Evolutionary conservation across 768 basidiomycete genomes (phyloP).

Genomic region (Boletus fagicola): DNA sequence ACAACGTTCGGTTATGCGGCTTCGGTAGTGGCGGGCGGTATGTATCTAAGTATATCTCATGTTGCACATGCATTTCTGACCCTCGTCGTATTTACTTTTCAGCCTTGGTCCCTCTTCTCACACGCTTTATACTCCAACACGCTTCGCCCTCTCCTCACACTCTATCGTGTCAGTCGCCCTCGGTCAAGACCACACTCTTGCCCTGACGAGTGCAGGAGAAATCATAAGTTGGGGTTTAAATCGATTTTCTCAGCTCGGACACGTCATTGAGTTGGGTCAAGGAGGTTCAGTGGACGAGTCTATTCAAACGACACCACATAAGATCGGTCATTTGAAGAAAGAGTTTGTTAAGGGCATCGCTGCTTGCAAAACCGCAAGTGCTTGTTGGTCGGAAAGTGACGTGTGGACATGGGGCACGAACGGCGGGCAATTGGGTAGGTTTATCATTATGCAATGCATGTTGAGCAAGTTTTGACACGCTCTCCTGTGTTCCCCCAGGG

Average conservation of each 20-base stretch:
- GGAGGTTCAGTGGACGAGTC: conserved; percentile 59
- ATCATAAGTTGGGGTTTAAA: conserved; percentile 91
- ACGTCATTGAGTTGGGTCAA: conserved; percentile 60
- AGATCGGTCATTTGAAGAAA: conserved; percentile 76
- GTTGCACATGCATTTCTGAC: neutral
- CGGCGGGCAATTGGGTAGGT: conserved; percentile 81
- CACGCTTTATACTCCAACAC: conserved; percentile 72
- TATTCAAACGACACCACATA: conserved; percentile 73
- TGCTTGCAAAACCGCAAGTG: conserved; percentile 83
- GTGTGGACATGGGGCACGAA: conserved; percentile 95
- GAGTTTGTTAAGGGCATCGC: conserved; percentile 79
- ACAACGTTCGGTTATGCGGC: conserved; percentile 83
- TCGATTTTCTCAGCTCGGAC: conserved; percentile 86
- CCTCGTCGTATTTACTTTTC: neutral
- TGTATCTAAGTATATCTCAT: conserved; percentile 18
- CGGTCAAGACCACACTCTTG: conserved; percentile 94
- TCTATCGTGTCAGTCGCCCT: conserved; percentile 68
- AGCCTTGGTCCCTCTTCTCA: conserved; percentile 76
- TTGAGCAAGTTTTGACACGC: neutral
- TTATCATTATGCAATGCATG: neutral
- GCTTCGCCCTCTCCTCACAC: conserved; percentile 55
- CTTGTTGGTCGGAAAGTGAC: conserved; percentile 75
- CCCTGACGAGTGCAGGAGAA: conserved; percentile 75
- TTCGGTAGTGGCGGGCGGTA: conserved; percentile 87
- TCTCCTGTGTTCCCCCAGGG: conserved; percentile 39